phyloP scores from a whole-genome alignment of 345 rosid genomes.

The Passiflora organensis region DNA sequence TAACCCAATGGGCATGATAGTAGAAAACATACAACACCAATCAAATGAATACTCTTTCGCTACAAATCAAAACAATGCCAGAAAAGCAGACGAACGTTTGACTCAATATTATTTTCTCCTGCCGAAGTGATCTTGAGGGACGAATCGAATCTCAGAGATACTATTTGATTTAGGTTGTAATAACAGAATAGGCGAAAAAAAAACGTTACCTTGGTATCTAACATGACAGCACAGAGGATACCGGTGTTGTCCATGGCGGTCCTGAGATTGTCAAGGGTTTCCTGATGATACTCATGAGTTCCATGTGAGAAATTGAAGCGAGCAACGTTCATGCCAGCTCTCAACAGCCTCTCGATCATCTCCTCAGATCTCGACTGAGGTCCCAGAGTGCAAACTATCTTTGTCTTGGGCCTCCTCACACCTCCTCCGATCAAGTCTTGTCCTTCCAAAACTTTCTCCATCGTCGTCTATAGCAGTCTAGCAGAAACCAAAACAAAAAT shows the following conservation, averaged over 20 bases:
- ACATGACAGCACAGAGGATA: conserved; percentile 92
- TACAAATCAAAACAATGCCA: background rate
- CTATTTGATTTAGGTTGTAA: too few species aligned
- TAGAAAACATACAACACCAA: background rate
- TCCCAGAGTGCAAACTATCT: conserved; percentile 92
- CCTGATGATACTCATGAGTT: conserved; percentile 83
- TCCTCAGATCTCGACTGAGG: conserved; percentile 82
- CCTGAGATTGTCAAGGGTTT: conserved; percentile 82
- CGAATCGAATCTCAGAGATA: too few species aligned
- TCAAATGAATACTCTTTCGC: background rate
- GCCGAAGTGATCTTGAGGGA: too few species aligned
- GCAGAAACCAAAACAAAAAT: too few species aligned
- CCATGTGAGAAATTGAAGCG: conserved; percentile 88
- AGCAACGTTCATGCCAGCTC: conserved; percentile 66
- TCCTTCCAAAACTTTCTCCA: conserved; percentile 11
- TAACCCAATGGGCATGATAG: background rate
- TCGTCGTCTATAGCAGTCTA: background rate
- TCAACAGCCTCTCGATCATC: conserved; percentile 70
- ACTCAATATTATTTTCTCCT: too few species aligned
- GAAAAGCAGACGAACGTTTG: too few species aligned
- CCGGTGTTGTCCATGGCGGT: conserved; percentile 85
- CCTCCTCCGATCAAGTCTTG: background rate
- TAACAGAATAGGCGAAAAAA: background rate
- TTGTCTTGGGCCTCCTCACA: conserved; percentile 55
- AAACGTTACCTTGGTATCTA: conserved; percentile 69